Percentiles rank a stretch among this genome's conserved stretches.
phyloP scores from a whole-genome alignment of 108 stramenopile species.

The Nitzschia sp. region DNA sequence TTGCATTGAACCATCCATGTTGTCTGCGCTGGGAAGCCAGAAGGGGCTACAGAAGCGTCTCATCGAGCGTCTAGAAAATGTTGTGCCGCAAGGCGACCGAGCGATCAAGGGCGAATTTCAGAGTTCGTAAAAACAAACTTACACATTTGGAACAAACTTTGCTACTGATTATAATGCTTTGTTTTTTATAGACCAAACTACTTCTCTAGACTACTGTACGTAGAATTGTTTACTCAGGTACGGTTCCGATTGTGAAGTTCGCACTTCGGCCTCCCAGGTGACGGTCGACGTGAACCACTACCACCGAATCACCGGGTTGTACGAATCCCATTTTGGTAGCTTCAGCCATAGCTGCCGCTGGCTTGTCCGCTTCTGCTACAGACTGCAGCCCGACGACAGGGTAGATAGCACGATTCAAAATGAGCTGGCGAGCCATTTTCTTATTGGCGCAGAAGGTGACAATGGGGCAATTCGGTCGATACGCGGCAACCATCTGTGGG shows the following conservation, averaged over 20 bases:
- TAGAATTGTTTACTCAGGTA: slow-evolving; percentile 29
- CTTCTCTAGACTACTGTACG: not conserved
- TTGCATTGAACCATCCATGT: slow-evolving; percentile 56
- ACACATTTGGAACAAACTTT: not conserved
- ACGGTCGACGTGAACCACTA: slow-evolving; percentile 49
- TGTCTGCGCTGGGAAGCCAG: slow-evolving; percentile 58
- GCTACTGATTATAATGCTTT: not conserved
- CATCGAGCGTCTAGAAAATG: slow-evolving; percentile 65
- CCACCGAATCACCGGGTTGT: slow-evolving; percentile 64
- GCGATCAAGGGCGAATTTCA: slow-evolving; percentile 77
- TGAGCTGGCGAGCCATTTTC: slow-evolving; percentile 79
- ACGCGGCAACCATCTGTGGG: slow-evolving; percentile 64
- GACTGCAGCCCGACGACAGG: slow-evolving; percentile 62
- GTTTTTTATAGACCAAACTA: not conserved
- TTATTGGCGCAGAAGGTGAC: slow-evolving; percentile 72
- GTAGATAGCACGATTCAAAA: slow-evolving; percentile 79
- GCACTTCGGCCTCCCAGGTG: slow-evolving; percentile 41
- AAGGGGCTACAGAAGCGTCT: slow-evolving; percentile 69
- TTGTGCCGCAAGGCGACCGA: slow-evolving; percentile 83
- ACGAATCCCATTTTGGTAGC: slow-evolving; percentile 71
- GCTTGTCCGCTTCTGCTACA: slow-evolving; percentile 38
- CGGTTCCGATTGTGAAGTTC: slow-evolving; percentile 59
- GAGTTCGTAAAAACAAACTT: slow-evolving; percentile 66
- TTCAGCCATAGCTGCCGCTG: slow-evolving; percentile 54
- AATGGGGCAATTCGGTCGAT: slow-evolving; percentile 77